These are phyloP conservation scores for Gamarada debralockiae DNA, from an alignment of 495 filamentous ascomycete species.

Conservation along the genomic window DNA sequence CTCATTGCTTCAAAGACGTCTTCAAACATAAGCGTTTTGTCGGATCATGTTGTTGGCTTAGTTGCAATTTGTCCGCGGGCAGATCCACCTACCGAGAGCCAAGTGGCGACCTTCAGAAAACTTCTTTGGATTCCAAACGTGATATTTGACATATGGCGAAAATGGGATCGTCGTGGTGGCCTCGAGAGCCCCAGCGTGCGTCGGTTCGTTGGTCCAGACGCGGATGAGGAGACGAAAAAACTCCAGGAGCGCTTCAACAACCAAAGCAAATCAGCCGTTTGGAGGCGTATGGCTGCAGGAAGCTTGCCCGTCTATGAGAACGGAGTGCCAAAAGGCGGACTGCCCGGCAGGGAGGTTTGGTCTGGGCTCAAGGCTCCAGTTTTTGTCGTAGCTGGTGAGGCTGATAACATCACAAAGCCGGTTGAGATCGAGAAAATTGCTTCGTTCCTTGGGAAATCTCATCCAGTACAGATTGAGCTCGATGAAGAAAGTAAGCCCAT, in stretches of 20 bases:
- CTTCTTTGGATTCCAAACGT: slow-evolving; percentile 63
- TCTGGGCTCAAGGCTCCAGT: slow-evolving; percentile 66
- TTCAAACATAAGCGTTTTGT: slow-evolving; percentile 34
- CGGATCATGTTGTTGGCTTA: slow-evolving; percentile 66
- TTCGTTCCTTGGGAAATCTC: slow-evolving; percentile 24
- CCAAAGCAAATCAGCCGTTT: slow-evolving; percentile 76
- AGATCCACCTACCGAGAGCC: slow-evolving; percentile 50
- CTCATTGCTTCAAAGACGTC: slow-evolving; percentile 62
- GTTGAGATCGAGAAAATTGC: slow-evolving; percentile 66
- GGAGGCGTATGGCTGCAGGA: slow-evolving; percentile 79
- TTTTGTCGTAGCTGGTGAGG: slow-evolving; percentile 72
- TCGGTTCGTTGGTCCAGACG: slow-evolving; percentile 72
- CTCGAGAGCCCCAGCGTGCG: slow-evolving; percentile 70
- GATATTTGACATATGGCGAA: slow-evolving; percentile 73
- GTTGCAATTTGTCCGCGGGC: slow-evolving; percentile 77
- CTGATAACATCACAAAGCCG: slow-evolving; percentile 69
- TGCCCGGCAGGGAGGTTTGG: slow-evolving; percentile 73
- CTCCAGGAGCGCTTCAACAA: slow-evolving; percentile 81
- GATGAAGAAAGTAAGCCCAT: slow-evolving; percentile 36
- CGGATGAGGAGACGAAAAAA: slow-evolving; percentile 68
- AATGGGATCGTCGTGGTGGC: slow-evolving; percentile 81
- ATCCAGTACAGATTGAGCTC: slow-evolving; percentile 26
- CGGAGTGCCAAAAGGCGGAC: slow-evolving; percentile 50
- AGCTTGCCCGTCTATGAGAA: slow-evolving; percentile 51
- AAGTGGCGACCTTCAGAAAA: slow-evolving; percentile 46